phyloP scores from a whole-genome alignment of 2,329 filamentous ascomycete species.

The Bipolaris oryzae region DNA sequence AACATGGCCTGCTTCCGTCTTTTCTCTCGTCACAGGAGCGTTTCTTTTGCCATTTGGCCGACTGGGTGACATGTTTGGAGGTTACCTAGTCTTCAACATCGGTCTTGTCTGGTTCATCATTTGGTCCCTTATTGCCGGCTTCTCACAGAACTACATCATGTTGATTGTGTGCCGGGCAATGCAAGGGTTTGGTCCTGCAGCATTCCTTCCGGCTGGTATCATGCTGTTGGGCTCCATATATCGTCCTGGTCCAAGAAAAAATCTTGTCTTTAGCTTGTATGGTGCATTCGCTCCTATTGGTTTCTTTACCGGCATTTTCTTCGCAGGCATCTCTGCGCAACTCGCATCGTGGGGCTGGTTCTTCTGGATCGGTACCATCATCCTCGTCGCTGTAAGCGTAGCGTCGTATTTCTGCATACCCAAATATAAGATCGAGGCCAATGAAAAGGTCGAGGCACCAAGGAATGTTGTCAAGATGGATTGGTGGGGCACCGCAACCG shows the following conservation, averaged over 20 bases:
- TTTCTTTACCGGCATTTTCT: conserved; percentile 50
- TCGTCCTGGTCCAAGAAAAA: conserved; percentile 71
- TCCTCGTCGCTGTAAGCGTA: conserved; percentile 39
- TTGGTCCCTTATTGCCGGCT: conserved; percentile 73
- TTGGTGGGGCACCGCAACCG: conserved; percentile 45
- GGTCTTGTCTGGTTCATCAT: conserved; percentile 68
- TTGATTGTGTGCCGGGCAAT: conserved; percentile 75
- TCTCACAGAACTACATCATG: conserved; percentile 71
- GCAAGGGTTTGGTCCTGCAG: conserved; percentile 74
- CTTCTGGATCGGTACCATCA: conserved; percentile 43
- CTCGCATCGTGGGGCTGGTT: conserved; percentile 42
- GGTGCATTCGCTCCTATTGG: conserved; percentile 59
- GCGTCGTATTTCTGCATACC: conserved; percentile 41
- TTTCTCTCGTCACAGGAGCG: conserved; percentile 46
- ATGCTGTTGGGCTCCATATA: conserved; percentile 70
- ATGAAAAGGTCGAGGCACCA: conserved; percentile 1
- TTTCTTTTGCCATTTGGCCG: conserved; percentile 58
- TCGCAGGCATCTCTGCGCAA: conserved; percentile 42
- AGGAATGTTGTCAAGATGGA: conserved; percentile 42
- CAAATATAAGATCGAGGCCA: conserved; percentile 19
- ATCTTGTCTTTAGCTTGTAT: conserved; percentile 67
- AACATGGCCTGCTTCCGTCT: conserved; percentile 52
- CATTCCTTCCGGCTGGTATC: conserved; percentile 72
- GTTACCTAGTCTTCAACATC: conserved; percentile 67
- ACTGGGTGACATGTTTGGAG: conserved; percentile 66